Evolutionary conservation across 2,329 filamentous ascomycete species (phyloP).

Genomic region (Penicillium sclerotigenum): DNA sequence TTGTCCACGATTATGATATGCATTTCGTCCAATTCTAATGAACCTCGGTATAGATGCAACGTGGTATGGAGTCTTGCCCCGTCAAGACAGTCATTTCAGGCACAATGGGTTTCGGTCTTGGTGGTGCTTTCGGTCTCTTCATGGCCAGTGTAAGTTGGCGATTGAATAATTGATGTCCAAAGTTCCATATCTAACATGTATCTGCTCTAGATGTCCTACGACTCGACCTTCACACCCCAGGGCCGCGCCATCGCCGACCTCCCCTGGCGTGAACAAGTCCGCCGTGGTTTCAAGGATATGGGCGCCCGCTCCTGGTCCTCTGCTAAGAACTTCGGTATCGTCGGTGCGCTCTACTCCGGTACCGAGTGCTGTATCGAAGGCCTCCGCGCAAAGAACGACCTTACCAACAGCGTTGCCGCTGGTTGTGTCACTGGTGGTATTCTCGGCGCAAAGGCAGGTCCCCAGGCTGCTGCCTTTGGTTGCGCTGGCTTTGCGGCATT

Average conservation of each 20-base stretch:
- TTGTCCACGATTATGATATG: constrained; percentile 3
- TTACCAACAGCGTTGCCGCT: constrained; percentile 80
- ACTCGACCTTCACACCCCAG: constrained; percentile 72
- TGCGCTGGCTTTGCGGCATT: constrained; percentile 95
- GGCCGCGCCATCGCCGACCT: constrained; percentile 59
- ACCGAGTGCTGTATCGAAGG: constrained; percentile 97
- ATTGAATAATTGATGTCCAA: background rate
- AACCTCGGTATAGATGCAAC: constrained; percentile 61
- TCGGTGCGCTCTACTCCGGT: constrained; percentile 85
- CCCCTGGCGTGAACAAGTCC: constrained; percentile 79
- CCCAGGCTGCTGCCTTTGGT: constrained; percentile 80
- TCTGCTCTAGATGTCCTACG: constrained; percentile 82
- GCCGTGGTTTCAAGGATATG: constrained; percentile 90
- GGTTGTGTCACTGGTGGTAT: constrained; percentile 91
- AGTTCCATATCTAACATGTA: background rate
- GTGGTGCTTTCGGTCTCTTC: constrained; percentile 92
- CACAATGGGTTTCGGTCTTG: constrained; percentile 89
- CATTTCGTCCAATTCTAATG: background rate
- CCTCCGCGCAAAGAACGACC: constrained; percentile 83
- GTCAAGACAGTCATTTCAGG: constrained; percentile 87
- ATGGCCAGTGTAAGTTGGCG: constrained; percentile 78
- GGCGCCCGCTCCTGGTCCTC: constrained; percentile 75
- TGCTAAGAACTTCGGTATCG: constrained; percentile 92
- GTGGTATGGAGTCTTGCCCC: constrained; percentile 85
- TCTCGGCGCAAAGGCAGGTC: constrained; percentile 79